Evolutionary conservation across 2,329 filamentous ascomycete species (phyloP).

Genomic region (Fusarium tuaranense): DNA sequence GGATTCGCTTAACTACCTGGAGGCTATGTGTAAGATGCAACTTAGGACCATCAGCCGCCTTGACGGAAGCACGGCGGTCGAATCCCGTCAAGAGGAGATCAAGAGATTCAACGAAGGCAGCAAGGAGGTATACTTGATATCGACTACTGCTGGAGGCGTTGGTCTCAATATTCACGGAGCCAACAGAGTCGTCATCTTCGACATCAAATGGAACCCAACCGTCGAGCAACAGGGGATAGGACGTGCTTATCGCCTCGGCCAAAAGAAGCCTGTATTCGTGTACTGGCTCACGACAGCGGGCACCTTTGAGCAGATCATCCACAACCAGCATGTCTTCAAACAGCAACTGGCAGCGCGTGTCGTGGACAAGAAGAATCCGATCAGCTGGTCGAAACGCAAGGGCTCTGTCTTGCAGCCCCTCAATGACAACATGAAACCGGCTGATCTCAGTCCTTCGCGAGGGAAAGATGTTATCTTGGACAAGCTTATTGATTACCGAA

Average conservation of each 20-base stretch:
- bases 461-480: constrained; percentile 75
- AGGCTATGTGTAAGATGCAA: constrained; percentile 63
- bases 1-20: constrained; percentile 76
- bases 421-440: constrained; percentile 60
- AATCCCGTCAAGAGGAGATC: constrained; percentile 69
- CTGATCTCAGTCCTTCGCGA: constrained; percentile 63
- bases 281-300: constrained; percentile 85
- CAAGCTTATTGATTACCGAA: constrained; percentile 54
- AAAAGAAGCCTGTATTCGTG: constrained; percentile 83
- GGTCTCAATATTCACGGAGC: constrained; percentile 88
- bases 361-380: constrained; percentile 83
- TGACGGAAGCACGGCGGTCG: constrained; percentile 72
- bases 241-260: constrained; percentile 86
- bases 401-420: constrained; percentile 70
- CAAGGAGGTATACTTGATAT: constrained; percentile 79
- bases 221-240: constrained; percentile 90
- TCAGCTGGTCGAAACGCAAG: constrained; percentile 72
- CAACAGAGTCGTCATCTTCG: constrained; percentile 88
- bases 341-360: constrained; percentile 82
- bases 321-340: constrained; percentile 85
- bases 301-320: constrained; percentile 81
- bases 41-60: constrained; percentile 67
- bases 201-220: constrained; percentile 84
- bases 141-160: constrained; percentile 83
- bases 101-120: constrained; percentile 75